Base-by-base conservation (phyloP, 2,329 filamentous ascomycete species). In the Colletotrichum gloeosporioides region DNA sequence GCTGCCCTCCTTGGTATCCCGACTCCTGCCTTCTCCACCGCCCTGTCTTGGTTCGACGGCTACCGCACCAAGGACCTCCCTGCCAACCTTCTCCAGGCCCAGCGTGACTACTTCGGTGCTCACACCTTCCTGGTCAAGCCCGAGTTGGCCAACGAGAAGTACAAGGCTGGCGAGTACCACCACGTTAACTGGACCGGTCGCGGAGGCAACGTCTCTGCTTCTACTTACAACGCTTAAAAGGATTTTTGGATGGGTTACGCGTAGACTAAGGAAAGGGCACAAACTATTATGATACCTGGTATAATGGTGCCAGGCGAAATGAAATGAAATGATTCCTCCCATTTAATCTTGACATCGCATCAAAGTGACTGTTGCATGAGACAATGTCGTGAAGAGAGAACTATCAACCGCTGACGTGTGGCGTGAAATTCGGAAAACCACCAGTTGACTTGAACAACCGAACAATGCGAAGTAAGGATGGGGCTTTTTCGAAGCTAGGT, bases 121-220 rank as follows among this genome's bases (percentile, higher is more conserved):
- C 95, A 97, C 91, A 97, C 95, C 80, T 97, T 97, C 93, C 90
- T 90, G 82, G 92, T 97, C 89, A 96, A 97, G 93, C 94, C 95
- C 77, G 94, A 96, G 89, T 83, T 82, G 80, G 94, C 94, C 81
- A 94, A 83, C 86, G 92, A 90, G 75, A 96, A 95, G 89, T 98
- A 98, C 90, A 94, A 93, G 80, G 92, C 90, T 82, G 95, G 93
- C 87, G 89, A 96, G 89, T 93, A 99, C 87, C 97, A 96, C 85
- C 97, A 99, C 92, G 96, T 99, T 87, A 99, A 99, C 95, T 99
- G 97, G 97, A 99, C 97, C 82, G 97, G 97, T 83, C 95, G 97
- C 86, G 97, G 97, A 85, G 97, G 97, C 84, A 97, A 99, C 85
- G 95, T 99, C 80, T 98, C 96, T 82, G 97, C 97, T 83, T 98